Evolutionary conservation across 345 rosid genomes (phyloP), one percentile per base, ranked within the genome.

Genomic region (Dimocarpus longan): DNA sequence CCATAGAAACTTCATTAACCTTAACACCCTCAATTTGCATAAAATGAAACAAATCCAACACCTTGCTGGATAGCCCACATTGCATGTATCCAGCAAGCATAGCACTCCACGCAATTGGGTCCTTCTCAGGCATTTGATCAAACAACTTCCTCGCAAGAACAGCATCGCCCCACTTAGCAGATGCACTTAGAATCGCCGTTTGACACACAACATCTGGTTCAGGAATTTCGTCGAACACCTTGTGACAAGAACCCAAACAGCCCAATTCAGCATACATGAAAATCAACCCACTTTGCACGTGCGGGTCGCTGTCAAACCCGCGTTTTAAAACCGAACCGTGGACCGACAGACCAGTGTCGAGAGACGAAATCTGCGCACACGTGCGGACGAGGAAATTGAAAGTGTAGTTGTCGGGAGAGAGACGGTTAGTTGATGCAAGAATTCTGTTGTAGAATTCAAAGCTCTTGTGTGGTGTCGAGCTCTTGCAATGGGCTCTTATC

Each of bases 121-220:
- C 93, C 60, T 86, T 88, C 3, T 87, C 84, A 1, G 84, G 89
- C 93, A 92, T 92, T 71, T 63, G 72, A 74, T 92, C 91, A 78
- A 92, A 92, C 87, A 90, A 62, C 63, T 84, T 62, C 63, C 86
- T 72, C 0, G 93, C 92, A 40, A 83, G 76, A 44, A 0, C 80
- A 1, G 91, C 80, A 28, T 90, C 86, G 48, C 92, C 94, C 9
- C 86, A 91, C 59, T 86, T 91, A 0, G 92, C 94, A 28, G 80
- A 91, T 15, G 94, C 94, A 26, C 86, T 87, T 24, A 91, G 52
- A 87, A 93, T 82, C 10, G 96, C 87, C 2, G 92, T 91, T 82
- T 64, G 90, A 64, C 92, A 88, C 66, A 90, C 91, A 60, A 89
- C 79, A 82, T 89, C 92, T 3, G 91, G 92, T n/a, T 46, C 50